Percentiles rank a stretch among this genome's conserved stretches.
Conservation (phyloP, 2,329 filamentous ascomycete genomes). For the Aureobasidium pullulans region DNA sequence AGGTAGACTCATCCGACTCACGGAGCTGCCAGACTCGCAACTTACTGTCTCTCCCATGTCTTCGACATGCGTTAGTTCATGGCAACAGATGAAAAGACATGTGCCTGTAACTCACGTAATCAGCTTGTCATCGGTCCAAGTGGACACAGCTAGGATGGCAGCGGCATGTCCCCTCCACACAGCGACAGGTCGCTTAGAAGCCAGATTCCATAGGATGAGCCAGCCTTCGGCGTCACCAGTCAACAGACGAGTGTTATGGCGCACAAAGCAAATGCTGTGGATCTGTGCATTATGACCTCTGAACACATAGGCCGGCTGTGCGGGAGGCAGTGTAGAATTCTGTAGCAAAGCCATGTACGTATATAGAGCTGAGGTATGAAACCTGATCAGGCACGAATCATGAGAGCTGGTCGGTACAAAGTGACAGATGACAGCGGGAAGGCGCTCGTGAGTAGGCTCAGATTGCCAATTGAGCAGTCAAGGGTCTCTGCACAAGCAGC, state of each 20-base stretch:
- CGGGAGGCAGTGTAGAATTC: constrained; percentile 33
- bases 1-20: constrained; percentile 49
- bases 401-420: constrained; percentile 1
- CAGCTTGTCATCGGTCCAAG: constrained; percentile 64
- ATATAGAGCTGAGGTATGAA: background rate
- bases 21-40: constrained; percentile 76
- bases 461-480: constrained; percentile 2
- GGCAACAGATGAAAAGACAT: background rate
- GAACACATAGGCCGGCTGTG: constrained; percentile 62
- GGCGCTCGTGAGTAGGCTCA: background rate
- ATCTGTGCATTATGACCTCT: constrained; percentile 79
- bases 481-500: background rate
- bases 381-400: constrained; percentile 7
- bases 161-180: constrained; percentile 82
- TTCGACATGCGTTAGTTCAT: constrained; percentile 32
- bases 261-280: constrained; percentile 67
- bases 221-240: constrained; percentile 89
- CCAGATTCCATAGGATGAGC: constrained; percentile 77
- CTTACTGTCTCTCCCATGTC: constrained; percentile 84
- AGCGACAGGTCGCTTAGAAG: constrained; percentile 69
- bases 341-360: background rate
- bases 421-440: constrained; percentile 13
- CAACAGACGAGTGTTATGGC: constrained; percentile 65
- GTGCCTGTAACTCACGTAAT: constrained; percentile 63
- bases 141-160: constrained; percentile 65